Percentiles rank a stretch among this genome's conserved stretches.
Conservation (phyloP, 208 protist species). For the Lotmaria passim region DNA sequence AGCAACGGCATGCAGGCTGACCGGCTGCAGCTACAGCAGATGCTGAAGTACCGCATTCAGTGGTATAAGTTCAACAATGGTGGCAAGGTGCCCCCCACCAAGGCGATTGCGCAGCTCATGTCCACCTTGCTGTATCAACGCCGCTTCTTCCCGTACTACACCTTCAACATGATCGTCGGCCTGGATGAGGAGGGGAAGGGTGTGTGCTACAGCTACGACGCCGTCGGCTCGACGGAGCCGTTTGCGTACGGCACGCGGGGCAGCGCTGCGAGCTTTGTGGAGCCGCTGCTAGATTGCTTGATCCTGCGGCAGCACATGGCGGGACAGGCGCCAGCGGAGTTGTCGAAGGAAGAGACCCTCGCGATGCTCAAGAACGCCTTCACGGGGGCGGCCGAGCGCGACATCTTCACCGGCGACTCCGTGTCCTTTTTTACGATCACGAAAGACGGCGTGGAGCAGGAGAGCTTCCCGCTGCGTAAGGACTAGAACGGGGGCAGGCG, state of each 20-base stretch:
- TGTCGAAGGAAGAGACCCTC: constrained; percentile 84
- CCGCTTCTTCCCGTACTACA: constrained; percentile 99
- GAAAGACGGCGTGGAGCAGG: constrained; percentile 64
- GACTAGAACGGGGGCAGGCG: constrained; percentile 36
- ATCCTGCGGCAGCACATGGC: constrained; percentile 87
- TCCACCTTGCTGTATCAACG: constrained; percentile 97
- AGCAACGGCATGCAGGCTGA: constrained; percentile 98
- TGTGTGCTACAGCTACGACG: constrained; percentile 98
- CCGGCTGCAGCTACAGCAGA: constrained; percentile 95
- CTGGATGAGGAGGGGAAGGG: constrained; percentile 95
- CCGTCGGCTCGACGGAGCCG: constrained; percentile 97
- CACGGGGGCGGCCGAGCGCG: constrained; percentile 95
- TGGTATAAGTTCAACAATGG: constrained; percentile 96
- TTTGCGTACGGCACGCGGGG: constrained; percentile 93
- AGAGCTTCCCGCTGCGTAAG: constrained; percentile 80
- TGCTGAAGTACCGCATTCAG: constrained; percentile 92
- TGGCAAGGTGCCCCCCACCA: constrained; percentile 89
- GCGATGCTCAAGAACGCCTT: constrained; percentile 97
- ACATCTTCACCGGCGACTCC: constrained; percentile 98
- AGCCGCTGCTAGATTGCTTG: constrained; percentile 98
- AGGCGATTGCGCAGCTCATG: constrained; percentile 96
- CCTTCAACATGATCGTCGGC: constrained; percentile 98
- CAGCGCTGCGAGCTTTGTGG: constrained; percentile 93
- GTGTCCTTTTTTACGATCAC: constrained; percentile 95
- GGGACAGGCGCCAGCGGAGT: constrained; percentile 56